Conservation (phyloP, 768 basidiomycete genomes). For the Leccinum arenicola region DNA sequence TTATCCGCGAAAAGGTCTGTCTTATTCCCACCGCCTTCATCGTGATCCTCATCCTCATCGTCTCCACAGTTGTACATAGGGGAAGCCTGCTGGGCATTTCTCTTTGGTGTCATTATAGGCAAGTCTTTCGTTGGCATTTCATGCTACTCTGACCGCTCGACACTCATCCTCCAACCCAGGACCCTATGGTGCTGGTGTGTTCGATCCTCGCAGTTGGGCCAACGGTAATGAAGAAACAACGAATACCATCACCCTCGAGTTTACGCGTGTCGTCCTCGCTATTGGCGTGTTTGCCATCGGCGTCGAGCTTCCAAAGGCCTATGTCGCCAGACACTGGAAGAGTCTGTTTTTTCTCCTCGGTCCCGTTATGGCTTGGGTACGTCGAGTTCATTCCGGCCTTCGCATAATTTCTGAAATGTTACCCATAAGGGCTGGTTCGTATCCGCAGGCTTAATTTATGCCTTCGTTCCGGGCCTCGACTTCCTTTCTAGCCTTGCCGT, state of each 20-base stretch:
- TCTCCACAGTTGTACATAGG: slow-evolving; percentile 76
- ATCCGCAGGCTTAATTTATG: slow-evolving; percentile 87
- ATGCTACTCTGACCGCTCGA: slow-evolving; percentile 5
- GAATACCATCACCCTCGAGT: slow-evolving; percentile 85
- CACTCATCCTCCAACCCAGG: slow-evolving; percentile 39
- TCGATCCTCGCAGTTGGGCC: slow-evolving; percentile 81
- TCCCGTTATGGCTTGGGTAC: slow-evolving; percentile 82
- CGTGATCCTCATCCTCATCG: slow-evolving; percentile 6
- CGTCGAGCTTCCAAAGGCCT: slow-evolving; percentile 95
- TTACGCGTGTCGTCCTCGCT: slow-evolving; percentile 88
- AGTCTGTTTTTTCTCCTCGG: slow-evolving; percentile 81
- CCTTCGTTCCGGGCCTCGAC: slow-evolving; percentile 82
- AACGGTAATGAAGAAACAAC: slow-evolving; percentile 41
- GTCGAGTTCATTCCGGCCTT: slow-evolving; percentile 28
- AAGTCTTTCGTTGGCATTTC: slow-evolving; percentile 21
- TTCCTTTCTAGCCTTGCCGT: slow-evolving; percentile 89
- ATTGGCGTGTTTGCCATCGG: slow-evolving; percentile 98
- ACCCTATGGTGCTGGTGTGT: slow-evolving; percentile 78
- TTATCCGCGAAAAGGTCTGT: slow-evolving; percentile 80
- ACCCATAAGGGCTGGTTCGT: slow-evolving; percentile 83
- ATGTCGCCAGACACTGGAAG: slow-evolving; percentile 91
- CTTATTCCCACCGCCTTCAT: not conserved
- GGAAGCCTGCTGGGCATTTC: slow-evolving; percentile 93
- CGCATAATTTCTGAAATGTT: slow-evolving; percentile 5
- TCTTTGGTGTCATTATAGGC: slow-evolving; percentile 91